Base-by-base conservation (phyloP, 441 rosid species). In the Aquilaria agallochum region DNA sequence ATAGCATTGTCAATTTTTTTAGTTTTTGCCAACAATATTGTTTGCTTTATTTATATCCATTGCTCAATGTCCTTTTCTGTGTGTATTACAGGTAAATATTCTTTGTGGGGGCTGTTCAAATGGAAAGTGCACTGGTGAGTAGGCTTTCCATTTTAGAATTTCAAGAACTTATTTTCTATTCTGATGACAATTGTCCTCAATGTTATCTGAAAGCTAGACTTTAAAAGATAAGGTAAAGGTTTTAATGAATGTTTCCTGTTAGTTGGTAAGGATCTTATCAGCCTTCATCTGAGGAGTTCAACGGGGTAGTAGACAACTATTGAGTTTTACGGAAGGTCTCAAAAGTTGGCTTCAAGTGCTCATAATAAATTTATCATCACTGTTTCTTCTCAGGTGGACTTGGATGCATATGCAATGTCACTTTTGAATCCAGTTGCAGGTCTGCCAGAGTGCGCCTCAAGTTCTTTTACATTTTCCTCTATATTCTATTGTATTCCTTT, bases 351-450 rank as follows among this genome's bases (percentile, higher is more conserved):
- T 13, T 14, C 15, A 50, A n/a, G 27, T 31, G 55, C 55, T 53
- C 2, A 53, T 2, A 53, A n/a, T 20, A 3, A 4, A 36, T 36
- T 51, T 59, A 49, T 59, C 14, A 68, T 61, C 69, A 49, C 61
- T 55, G 20, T 55, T 50, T 45, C 42, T 40, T 70, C 51, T 69
- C 76, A 94, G 99, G 86, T 72, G 84, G 78, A 75, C 83, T 70
- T 74, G 97, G 96, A 61, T 94, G 96, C 84, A 78, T 94, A 63
- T 94, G 99, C 89, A 84, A 84, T 76, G 83, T 89, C 59, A 83
- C 83, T 11, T 82, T 76, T 30, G 84, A 81, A 67, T 87, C 97
- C 69, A 69, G 78, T 40, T 94, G 99, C 94, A 94, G 99, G 99
- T 94, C 58, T 68, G 56, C 53, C 65, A 65, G 31, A 50, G 15